Evolutionary conservation across 768 basidiomycete genomes (phyloP).

Genomic region (Dictyophora rubrovolvata): DNA sequence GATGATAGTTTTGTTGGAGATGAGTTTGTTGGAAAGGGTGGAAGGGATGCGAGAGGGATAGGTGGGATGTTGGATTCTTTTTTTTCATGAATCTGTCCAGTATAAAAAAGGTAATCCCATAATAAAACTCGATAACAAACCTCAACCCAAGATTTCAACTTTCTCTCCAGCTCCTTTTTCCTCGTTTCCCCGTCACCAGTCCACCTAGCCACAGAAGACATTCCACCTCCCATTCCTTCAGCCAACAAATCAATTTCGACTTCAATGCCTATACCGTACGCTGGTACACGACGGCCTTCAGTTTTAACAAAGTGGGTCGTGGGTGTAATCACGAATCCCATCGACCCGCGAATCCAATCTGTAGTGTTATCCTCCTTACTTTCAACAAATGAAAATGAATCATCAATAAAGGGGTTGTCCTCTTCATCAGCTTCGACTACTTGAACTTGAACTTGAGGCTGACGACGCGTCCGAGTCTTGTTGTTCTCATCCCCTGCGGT

Average conservation of each 20-base stretch:
- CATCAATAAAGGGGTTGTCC: slow-evolving; percentile 62
- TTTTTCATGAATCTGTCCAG: slow-evolving; percentile 3
- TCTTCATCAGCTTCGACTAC: slow-evolving; percentile 24
- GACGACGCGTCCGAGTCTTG: slow-evolving; percentile 1
- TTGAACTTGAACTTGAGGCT: slow-evolving; percentile 4
- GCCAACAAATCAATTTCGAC: slow-evolving; percentile 71
- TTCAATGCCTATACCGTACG: slow-evolving; percentile 79
- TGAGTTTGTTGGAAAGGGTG: slow-evolving; percentile 37
- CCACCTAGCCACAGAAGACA: slow-evolving; percentile 86
- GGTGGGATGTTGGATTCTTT: slow-evolving; percentile 35
- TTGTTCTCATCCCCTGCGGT: slow-evolving; percentile 17
- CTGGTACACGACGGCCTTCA: slow-evolving; percentile 58
- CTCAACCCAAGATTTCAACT: slow-evolving; percentile 55
- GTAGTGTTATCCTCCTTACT: slow-evolving; percentile 33
- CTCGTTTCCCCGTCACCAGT: slow-evolving; percentile 59
- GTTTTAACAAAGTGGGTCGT: slow-evolving; percentile 63
- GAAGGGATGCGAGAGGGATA: slow-evolving; percentile 58
- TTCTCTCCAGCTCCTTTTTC: slow-evolving; percentile 44
- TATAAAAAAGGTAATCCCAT: background rate
- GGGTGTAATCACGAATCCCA: slow-evolving; percentile 68
- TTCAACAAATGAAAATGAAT: too few relatives aligned
- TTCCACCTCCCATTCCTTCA: slow-evolving; percentile 70
- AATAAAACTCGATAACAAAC: slow-evolving; percentile 26
- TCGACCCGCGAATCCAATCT: slow-evolving; percentile 63
- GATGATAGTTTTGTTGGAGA: slow-evolving; percentile 49